These are phyloP conservation scores for Talaromyces sp. DNA, from an alignment of 2,329 filamentous ascomycete species.

Conservation along the genomic window DNA sequence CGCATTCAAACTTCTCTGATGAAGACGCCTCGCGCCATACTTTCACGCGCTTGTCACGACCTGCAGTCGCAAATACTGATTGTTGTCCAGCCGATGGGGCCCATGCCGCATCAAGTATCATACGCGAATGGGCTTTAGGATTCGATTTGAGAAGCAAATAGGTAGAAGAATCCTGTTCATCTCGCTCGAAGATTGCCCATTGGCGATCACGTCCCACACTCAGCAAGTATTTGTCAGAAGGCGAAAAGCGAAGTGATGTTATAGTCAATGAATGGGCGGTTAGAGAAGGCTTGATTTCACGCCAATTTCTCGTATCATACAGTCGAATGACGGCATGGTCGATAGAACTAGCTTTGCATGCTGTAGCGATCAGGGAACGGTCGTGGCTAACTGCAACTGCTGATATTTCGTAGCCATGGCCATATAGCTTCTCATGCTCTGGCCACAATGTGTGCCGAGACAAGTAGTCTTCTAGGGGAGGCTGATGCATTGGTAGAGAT, in stretches of 20 bases:
- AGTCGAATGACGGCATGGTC: constrained; percentile 93
- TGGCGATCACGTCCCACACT: constrained; percentile 90
- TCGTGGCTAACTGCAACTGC: constrained; percentile 75
- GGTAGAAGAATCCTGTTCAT: constrained; percentile 31
- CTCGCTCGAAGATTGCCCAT: constrained; percentile 75
- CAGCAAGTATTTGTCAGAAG: constrained; percentile 69
- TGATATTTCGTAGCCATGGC: constrained; percentile 95
- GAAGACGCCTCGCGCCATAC: constrained; percentile 54
- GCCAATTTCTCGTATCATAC: constrained; percentile 80
- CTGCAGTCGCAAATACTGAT: constrained; percentile 75
- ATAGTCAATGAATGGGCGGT: constrained; percentile 84
- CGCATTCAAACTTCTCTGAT: constrained; percentile 48
- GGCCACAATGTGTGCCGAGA: constrained; percentile 92
- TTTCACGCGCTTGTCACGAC: constrained; percentile 81
- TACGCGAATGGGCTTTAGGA: constrained; percentile 81
- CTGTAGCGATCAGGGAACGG: constrained; percentile 75
- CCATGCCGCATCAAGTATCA: constrained; percentile 91
- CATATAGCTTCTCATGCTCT: constrained; percentile 93
- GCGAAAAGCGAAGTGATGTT: constrained; percentile 75
- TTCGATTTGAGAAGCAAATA: constrained; percentile 65
- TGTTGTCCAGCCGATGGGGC: constrained; percentile 49
- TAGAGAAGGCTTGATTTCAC: constrained; percentile 78
- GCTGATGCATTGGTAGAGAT: constrained; percentile 61
- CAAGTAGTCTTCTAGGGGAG: constrained; percentile 85
- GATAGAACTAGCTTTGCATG: constrained; percentile 85